Base-by-base conservation (phyloP, 345 rosid genomes). In the Eucalyptus curtisii region DNA sequence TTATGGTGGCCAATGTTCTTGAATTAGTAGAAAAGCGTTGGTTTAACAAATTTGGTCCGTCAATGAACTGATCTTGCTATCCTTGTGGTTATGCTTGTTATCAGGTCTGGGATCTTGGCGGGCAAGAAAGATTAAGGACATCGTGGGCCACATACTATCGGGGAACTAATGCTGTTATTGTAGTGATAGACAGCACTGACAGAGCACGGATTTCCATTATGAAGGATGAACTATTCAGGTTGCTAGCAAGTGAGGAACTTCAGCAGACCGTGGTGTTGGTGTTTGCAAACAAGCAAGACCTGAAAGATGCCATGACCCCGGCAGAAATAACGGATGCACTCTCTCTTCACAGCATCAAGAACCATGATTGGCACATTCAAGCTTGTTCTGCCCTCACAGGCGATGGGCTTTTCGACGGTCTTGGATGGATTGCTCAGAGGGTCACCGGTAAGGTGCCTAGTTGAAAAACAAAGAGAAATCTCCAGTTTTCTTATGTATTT, bases 81-180 rank as follows among this genome's bases (percentile, higher is more conserved):
- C 24, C 47, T 76, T 40, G 27, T 86, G 87, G 53, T 86, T 44
- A 47, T 86, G 87, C 61, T 76, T 87, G 47, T 76, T 76, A 76
- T 86, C 93, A 97, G 99, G 99, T 95, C 7, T 98, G 99, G 99
- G 99, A 98, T 91, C 96, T 98, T 53, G 99, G 99, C 4, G 99
- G 99, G 66, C 99, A 98, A 94, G 99, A 97, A 27, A 93, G 99
- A 88, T 94, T 98, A 33, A 92, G 99, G 88, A 94, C 97, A 79
- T 98, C 99, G 4, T 98, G 99, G 99, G 97, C 97, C 49, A 98
- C 99, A 57, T 97, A 97, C 88, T 98, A 96, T 80, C 95, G 98
- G 13, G 99, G 99, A 91, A 97, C 99, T 31, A 97, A 98, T 91
- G 97, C 98, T 40, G 94, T 96, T 42, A 95, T 97, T 66, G 99